These are phyloP conservation scores for Cercospora janseana DNA, from an alignment of 2,329 filamentous ascomycete species.

Conservation along the genomic window DNA sequence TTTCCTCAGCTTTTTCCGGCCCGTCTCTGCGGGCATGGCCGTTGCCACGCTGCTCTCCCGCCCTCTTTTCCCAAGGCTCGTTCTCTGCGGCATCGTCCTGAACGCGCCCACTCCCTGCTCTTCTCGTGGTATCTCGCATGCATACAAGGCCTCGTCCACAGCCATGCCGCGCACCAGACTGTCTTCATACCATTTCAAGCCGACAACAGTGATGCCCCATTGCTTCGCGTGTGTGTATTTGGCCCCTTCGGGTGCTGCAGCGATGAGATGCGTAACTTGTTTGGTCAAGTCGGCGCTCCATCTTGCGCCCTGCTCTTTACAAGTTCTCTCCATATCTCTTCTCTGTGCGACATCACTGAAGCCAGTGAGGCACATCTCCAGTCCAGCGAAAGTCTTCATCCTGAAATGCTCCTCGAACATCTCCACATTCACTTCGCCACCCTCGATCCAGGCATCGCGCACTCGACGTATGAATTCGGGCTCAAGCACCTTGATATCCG, in stretches of 20 bases:
- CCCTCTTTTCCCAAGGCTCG: conserved; percentile 57
- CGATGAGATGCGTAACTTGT: conserved; percentile 82
- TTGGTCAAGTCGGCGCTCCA: conserved; percentile 88
- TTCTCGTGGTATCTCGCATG: conserved; percentile 66
- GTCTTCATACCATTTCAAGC: conserved; percentile 80
- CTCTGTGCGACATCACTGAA: conserved; percentile 67
- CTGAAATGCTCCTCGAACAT: conserved; percentile 66
- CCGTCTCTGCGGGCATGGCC: conserved; percentile 32
- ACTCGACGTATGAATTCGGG: conserved; percentile 83
- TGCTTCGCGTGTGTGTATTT: conserved; percentile 85
- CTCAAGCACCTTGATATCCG: conserved; percentile 79
- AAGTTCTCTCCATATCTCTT: conserved; percentile 65
- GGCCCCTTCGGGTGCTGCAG: conserved; percentile 72
- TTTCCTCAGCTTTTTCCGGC: conserved; percentile 78
- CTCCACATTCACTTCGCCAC: conserved; percentile 69
- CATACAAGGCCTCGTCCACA: conserved; percentile 80
- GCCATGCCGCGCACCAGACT: conserved; percentile 85
- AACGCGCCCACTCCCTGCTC: conserved; percentile 76
- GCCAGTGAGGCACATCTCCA: conserved; percentile 67
- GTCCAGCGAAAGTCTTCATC: conserved; percentile 61
- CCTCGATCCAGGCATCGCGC: conserved; percentile 74
- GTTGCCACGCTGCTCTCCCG: conserved; percentile 43
- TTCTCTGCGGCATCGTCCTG: conserved; percentile 40
- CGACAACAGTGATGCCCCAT: conserved; percentile 79
- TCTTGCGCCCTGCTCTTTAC: conserved; percentile 69